These are phyloP conservation scores for Selaginella moellendorffii DNA, from an alignment of 75 land plant genomes.

Conservation along the genomic window DNA sequence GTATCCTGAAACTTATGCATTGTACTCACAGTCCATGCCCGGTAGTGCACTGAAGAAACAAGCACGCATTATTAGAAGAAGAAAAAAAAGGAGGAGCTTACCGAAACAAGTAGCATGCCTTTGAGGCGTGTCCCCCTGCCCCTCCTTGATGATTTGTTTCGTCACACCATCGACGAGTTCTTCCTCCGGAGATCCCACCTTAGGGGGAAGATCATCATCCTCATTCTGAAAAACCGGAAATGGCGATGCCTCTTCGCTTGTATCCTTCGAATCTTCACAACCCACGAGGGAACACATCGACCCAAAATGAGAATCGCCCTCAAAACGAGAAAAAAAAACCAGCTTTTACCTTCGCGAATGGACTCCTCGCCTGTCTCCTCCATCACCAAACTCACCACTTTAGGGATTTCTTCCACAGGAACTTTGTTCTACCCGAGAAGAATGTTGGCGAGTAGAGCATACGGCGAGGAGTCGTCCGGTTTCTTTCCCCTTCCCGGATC, in stretches of 20 bases:
- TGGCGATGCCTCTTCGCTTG: not conserved
- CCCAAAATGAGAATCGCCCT: too few species aligned
- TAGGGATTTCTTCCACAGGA: too few species aligned
- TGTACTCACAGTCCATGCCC: slow-evolving; percentile 81
- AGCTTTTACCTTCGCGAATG: too few species aligned
- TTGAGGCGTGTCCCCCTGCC: slow-evolving; percentile 60
- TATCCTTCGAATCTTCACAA: too few species aligned
- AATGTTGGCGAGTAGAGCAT: too few species aligned
- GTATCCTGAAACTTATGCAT: slow-evolving; percentile 94
- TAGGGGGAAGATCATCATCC: slow-evolving; percentile 56
- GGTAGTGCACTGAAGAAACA: slow-evolving; percentile 57
- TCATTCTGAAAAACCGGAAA: slow-evolving; percentile 12
- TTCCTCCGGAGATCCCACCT: slow-evolving; percentile 56
- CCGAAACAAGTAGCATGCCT: slow-evolving; percentile 84
- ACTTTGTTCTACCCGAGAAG: too few species aligned
- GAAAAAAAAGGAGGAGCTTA: slow-evolving; percentile 26
- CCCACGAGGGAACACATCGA: too few species aligned
- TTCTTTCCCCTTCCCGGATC: too few species aligned
- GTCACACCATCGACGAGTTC: slow-evolving; percentile 63
- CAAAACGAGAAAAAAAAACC: too few species aligned
- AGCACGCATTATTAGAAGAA: not conserved
- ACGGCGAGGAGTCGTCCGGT: too few species aligned
- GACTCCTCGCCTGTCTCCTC: too few species aligned
- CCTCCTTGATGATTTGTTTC: slow-evolving; percentile 80
- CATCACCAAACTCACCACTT: too few species aligned